Conservation (phyloP, 768 basidiomycete genomes). For the Hericium alpestre region DNA sequence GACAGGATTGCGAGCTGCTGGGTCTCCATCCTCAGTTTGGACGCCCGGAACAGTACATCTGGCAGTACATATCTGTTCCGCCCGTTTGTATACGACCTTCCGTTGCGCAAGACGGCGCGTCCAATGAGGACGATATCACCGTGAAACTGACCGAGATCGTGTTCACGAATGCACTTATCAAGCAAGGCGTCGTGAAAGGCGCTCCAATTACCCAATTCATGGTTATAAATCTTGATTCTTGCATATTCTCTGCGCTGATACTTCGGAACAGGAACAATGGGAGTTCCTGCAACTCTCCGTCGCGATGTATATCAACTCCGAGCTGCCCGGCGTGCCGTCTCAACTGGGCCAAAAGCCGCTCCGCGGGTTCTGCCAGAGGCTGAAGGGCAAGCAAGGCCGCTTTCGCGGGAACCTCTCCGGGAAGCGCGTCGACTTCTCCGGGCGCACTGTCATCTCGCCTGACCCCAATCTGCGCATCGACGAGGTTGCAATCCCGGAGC, state of each 20-base stretch:
- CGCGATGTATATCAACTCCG: conserved; percentile 97
- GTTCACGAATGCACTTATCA: conserved; percentile 86
- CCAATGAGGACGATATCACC: conserved; percentile 96
- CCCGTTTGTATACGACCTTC: conserved; percentile 98
- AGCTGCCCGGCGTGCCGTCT: conserved; percentile 84
- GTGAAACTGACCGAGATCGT: conserved; percentile 97
- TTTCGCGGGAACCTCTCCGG: conserved; percentile 98
- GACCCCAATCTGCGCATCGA: conserved; percentile 97
- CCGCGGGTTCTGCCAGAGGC: conserved; percentile 91
- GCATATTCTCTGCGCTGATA: background rate
- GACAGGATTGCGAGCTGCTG: conserved; percentile 86
- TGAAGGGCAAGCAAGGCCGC: conserved; percentile 98
- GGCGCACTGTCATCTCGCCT: conserved; percentile 95
- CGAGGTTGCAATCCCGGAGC: conserved; percentile 94
- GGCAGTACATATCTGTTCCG: conserved; percentile 98
- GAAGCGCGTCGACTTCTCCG: conserved; percentile 98
- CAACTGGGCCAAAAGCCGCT: conserved; percentile 88
- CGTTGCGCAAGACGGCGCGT: conserved; percentile 94
- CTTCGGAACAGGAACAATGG: conserved; percentile 76
- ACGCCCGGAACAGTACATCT: conserved; percentile 92
- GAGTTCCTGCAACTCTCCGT: conserved; percentile 91
- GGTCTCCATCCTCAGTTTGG: conserved; percentile 83
- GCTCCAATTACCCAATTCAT: conserved; percentile 82
- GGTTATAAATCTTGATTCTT: conserved; percentile 30
- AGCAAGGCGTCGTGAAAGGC: conserved; percentile 81